Evolutionary conservation across 768 basidiomycete species (phyloP), one percentile per base, ranked within the genome.

Genomic region (Tulasnella sp.): DNA sequence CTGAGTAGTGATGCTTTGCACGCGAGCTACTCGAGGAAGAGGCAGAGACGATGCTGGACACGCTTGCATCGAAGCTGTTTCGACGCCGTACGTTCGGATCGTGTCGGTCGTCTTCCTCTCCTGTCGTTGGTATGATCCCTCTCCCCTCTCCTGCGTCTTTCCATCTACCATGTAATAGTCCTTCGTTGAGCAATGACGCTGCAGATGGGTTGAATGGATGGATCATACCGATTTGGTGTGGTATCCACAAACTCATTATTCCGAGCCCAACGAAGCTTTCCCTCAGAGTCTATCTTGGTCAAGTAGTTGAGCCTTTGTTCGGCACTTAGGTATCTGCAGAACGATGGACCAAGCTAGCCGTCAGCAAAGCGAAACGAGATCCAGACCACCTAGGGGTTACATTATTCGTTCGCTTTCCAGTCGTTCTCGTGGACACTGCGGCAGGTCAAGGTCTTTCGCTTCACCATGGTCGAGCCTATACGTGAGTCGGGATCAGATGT

Each of bases 261-360:
- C 71, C 86, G 86, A 2, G 86, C 88, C 89, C 89, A 90, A 6
- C 85, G 83, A 11, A 90, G 84, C 75, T 84, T 86, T 1, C 90
- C 90, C 25, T 86, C 82, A 0, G 81, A 78, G 78, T 88, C 87
- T 58, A 91, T 86, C 54, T 85, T 85, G 72, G 89, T 87, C 3
- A 91, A 85, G 79, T 91, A 91, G 79, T 91, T 91, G 31, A 89
- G 82, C 14, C 90, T 83, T 82, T 90, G 89, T 79, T 90, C 88
- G 2, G 85, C 84, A 1, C 88, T 88, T 0, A 90, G 84, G 80
- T 89, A 90, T 25, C 87, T 89, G 77, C 4, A n/a, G 17, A 14
- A 45, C 3, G 42, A 67, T 29, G 11, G 34, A 45, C 54, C 2
- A 29, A n/a, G 58, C 52, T 7, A 14, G n/a, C 19, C 11, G 19